Evolutionary conservation across 225 moss, liverwort and hornwort genomes (phyloP), one percentile per base, ranked within the genome.

Genomic region (Antitrichia curtipendula): DNA sequence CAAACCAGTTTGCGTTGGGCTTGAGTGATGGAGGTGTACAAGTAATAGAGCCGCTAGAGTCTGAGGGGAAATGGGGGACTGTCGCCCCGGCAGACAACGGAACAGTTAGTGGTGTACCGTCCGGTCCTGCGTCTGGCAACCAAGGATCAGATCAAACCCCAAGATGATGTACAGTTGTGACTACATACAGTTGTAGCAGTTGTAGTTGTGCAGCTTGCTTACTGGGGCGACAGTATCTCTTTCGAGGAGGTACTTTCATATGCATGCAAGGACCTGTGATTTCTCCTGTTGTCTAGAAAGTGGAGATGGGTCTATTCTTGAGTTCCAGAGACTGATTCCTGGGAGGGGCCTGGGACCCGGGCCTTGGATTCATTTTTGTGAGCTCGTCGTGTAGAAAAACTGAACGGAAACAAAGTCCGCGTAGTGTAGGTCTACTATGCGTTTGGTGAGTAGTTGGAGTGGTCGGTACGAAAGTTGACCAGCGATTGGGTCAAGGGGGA

Each of bases 1-100:
- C 97, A n/a, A 99, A 97, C 91, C 97, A 99, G 89, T 96, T 99
- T 87, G 98, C 98, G 9, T 91, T 99, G 86, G 98, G 98, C 49
- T 92, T 99, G 86, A 99, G 98, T 86, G 98, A 99, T 80, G 98
- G 98, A 84, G 96, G 95, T 79, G 98, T 99, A 5, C 98, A 97
- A 94, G 98, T 97, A 18, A 94, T 99, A 61, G 98, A 99, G 66
- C 98, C 98, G 41, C 86, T 99, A 49, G 98, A 97, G 86, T 89
- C 95, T 15, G 98, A 99, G 62, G 98, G 94, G 52, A 99, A 96
- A 82, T 97, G 98, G 97, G 97, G 98, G 36, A 90, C 94, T 73
- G 95, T 94, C 27, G 88, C 89, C 12, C 97, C 98, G 64, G 93
- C 96, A 65, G 98, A 97, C 66, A 97, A 97, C 81, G 97, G 97